phyloP scores from a whole-genome alignment of 177 flowering plant genomes.

The Vitis hybrid region DNA sequence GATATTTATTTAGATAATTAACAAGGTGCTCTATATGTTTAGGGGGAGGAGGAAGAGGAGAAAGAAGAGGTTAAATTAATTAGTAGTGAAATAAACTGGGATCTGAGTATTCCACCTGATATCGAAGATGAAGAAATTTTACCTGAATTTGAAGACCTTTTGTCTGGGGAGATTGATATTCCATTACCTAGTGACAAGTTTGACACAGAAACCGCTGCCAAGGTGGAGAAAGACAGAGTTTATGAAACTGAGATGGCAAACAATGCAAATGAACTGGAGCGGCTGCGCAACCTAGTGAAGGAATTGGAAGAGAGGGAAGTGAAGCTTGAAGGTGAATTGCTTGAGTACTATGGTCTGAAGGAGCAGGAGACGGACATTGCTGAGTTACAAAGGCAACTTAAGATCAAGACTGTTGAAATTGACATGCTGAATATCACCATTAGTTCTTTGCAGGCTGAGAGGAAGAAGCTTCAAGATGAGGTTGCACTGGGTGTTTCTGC shows the following conservation, averaged over 20 bases:
- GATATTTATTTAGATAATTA: background rate
- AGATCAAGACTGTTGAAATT: constrained; percentile 86
- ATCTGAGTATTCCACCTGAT: constrained; percentile 30
- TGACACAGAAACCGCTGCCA: constrained; percentile 23
- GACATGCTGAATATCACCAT: constrained; percentile 88
- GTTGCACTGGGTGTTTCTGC: constrained; percentile 39
- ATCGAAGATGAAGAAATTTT: constrained; percentile 59
- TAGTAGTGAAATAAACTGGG: constrained; percentile 59
- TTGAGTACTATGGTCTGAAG: constrained; percentile 91
- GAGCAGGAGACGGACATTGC: constrained; percentile 83
- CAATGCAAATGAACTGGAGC: constrained; percentile 72
- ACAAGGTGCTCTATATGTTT: constrained; percentile 4
- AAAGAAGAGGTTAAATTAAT: constrained; percentile 91
- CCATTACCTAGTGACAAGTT: constrained; percentile 52
- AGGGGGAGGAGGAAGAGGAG: constrained; percentile 78
- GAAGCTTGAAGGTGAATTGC: constrained; percentile 94
- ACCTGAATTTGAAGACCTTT: constrained; percentile 79
- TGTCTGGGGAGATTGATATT: constrained; percentile 76
- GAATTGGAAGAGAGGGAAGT: constrained; percentile 95
- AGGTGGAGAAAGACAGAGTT: constrained; percentile 46
- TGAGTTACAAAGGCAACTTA: constrained; percentile 87
- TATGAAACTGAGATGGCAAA: constrained; percentile 78
- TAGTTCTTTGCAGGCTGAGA: constrained; percentile 81
- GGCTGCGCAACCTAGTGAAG: constrained; percentile 69
- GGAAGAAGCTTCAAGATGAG: constrained; percentile 92